Base-by-base conservation (phyloP, 495 filamentous ascomycete species). In the Friedmanniomyces simplex region DNA sequence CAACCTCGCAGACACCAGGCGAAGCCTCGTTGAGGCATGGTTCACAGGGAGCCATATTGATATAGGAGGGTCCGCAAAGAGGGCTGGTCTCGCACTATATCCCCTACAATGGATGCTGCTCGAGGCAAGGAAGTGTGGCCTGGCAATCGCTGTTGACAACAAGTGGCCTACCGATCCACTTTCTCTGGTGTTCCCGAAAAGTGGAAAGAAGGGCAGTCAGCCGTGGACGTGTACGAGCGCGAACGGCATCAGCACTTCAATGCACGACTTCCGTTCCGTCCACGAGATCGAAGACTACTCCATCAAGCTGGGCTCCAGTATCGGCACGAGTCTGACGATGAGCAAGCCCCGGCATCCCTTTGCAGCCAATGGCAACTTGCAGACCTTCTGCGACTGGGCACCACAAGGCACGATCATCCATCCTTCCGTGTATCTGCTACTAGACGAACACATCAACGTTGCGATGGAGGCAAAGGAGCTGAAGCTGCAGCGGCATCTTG, bases 61-160 rank as follows among this genome's bases (percentile, higher is more conserved):
- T 26, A 55, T 63, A 30, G 60, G 56, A 11, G 60, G 60, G 0
- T 41, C 47, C 6, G 52, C 66, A 7, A 63, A 57, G 46, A 63
- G 64, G n/a, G 68, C 68, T 52, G 69, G 69, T 14, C 57, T 71
- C 10, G 64, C 65, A 32, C 63, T 71, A 12, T 71, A 71, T 48
- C 68, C 69, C 11, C 56, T 71, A 22, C 69, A 71, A 56, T 71
- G 69, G 69, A 70, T 71, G 68, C 48, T 71, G 28, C 39, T 67
- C 21, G 68, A 71, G 55, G 66, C 66, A 50, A 57, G 45, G 12
- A 21, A 41, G 18, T 58, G 55, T 24, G 68, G 68, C 7, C 54
- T 70, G 7, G 26, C 57, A 49, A 46, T 64, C 24, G 46, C 45
- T 21, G 21, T 47, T 43, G 34, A 52, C 24, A 46, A 30, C 25